Base-by-base conservation (phyloP, 2,329 filamentous ascomycete genomes). In the Hypoxylon sp. region DNA sequence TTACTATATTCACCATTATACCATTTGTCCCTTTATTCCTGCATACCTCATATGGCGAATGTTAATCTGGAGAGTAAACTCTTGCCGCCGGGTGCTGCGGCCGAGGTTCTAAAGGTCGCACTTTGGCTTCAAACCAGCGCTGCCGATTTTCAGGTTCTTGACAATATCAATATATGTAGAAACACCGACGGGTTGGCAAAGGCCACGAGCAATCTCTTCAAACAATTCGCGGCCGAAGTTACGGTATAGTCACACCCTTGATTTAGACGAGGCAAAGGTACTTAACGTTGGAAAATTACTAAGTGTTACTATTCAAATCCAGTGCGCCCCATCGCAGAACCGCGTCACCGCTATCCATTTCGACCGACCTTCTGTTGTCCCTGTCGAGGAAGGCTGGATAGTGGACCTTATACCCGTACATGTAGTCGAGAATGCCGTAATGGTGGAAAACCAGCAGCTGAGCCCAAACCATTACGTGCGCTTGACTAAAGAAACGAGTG, bases 291-390 rank as follows among this genome's bases (percentile, higher is more conserved):
- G 23, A 45, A n/a, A 45, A n/a, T 30, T 13, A 19, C 46, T 52
- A 52, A 58, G 9, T 4, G 41, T 21, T 30, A 41, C 25, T 4
- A 6, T 7, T 13, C 13, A 7, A 17, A 17, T 1, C 13, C 9
- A 60, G 50, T 28, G 23, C 10, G 3, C 52, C 0, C 38, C 53
- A 21, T 52, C 53, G 1, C 10, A 58, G 14, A 52, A 52, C 34
- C 62, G 55, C 10, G n/a, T 64, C 10, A 60, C 62, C n/a, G 62
- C 62, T 45, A 60, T 64, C n/a, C 62, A 50, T 50, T 64, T 60
- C 32, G 43, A 64, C 25, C 28, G 55, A 23, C 32, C 55, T 6
- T 43, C 56, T 3, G 21, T 50, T 50, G 34, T 64, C 5, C 62
- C 62, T 13, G 49, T 64, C 2, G 62, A 64, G 10, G 1, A 55